Percentiles rank a stretch among this genome's conserved stretches.
Conservation (phyloP, 2,329 filamentous ascomycete species). For the Colletotrichum musae region DNA sequence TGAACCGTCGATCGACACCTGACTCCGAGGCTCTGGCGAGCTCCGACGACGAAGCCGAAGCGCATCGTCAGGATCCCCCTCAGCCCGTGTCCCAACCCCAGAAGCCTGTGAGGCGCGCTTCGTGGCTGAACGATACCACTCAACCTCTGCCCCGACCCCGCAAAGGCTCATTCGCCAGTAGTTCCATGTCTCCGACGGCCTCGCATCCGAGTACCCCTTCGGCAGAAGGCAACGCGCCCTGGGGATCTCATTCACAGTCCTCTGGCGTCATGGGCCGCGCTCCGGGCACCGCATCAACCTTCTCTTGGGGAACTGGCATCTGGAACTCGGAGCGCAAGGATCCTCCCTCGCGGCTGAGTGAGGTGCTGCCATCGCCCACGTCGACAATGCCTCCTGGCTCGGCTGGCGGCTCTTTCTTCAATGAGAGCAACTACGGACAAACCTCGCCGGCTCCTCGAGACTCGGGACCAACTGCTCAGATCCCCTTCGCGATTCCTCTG, state of each 20-base stretch:
- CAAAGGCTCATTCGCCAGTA: conserved; percentile 83
- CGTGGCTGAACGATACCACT: conserved; percentile 88
- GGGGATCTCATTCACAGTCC: conserved; percentile 68
- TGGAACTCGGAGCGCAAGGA: conserved; percentile 88
- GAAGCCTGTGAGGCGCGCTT: conserved; percentile 80
- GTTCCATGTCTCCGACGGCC: conserved; percentile 82
- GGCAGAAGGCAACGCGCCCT: conserved; percentile 69
- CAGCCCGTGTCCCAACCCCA: conserved; percentile 64
- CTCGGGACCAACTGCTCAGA: conserved; percentile 72
- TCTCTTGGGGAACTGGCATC: conserved; percentile 84
- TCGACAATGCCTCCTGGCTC: conserved; percentile 67
- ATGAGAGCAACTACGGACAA: conserved; percentile 61
- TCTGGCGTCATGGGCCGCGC: conserved; percentile 63
- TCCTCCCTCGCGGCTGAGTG: conserved; percentile 79
- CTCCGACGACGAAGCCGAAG: conserved; percentile 91
- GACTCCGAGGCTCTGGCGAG: conserved; percentile 95
- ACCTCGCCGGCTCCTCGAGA: conserved; percentile 67
- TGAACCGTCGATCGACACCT: conserved; percentile 86
- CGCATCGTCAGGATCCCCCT: conserved; percentile 68
- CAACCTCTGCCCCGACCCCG: conserved; percentile 75
- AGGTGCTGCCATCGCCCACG: conserved; percentile 83
- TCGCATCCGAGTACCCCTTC: conserved; percentile 85
- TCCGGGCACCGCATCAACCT: conserved; percentile 62
- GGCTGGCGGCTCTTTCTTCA: conserved; percentile 63
- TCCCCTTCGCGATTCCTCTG: conserved; percentile 89